Percentiles rank a stretch among this genome's conserved stretches.
These are phyloP conservation scores for Sclerotinia spermophila DNA, from an alignment of 2,329 filamentous ascomycete species.

Conservation along the genomic window DNA sequence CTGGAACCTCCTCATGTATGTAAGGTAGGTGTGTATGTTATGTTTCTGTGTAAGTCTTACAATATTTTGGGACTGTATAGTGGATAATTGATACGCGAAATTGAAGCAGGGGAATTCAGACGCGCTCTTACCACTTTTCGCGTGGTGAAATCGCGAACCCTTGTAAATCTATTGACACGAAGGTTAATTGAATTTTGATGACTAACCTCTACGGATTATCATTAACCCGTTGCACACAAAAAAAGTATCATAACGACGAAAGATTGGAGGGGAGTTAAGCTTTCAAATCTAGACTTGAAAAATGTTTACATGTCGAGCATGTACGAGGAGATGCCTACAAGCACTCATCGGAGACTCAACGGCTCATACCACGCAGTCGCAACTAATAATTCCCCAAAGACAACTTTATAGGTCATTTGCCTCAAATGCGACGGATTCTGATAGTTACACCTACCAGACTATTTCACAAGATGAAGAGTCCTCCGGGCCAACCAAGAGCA, in stretches of 20 bases:
- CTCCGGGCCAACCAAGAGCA: neutral
- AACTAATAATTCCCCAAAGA: neutral
- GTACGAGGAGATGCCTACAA: constrained; percentile 33
- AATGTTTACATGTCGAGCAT: constrained; percentile 35
- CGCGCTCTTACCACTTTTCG: constrained; percentile 6
- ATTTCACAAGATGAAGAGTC: neutral
- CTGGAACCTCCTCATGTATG: neutral
- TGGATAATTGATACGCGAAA: constrained; percentile 10
- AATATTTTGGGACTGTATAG: neutral
- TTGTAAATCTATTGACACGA: constrained; percentile 16
- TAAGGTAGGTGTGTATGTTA: neutral
- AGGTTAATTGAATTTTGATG: neutral
- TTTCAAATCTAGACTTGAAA: neutral
- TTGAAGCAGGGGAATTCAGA: neutral
- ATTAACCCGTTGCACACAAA: neutral
- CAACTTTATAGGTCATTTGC: constrained; percentile 6
- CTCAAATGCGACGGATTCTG: constrained; percentile 9
- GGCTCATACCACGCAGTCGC: constrained; percentile 17
- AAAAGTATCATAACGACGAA: neutral
- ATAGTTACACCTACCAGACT: neutral
- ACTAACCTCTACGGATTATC: neutral
- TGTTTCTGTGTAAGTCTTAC: neutral
- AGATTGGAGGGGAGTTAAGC: neutral
- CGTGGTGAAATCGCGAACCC: constrained; percentile 22
- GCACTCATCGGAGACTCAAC: constrained; percentile 30